Evolutionary conservation across 805 yeast species (phyloP), one percentile per base, ranked within the genome.

Genomic region (Dipodascus geniculatus): DNA sequence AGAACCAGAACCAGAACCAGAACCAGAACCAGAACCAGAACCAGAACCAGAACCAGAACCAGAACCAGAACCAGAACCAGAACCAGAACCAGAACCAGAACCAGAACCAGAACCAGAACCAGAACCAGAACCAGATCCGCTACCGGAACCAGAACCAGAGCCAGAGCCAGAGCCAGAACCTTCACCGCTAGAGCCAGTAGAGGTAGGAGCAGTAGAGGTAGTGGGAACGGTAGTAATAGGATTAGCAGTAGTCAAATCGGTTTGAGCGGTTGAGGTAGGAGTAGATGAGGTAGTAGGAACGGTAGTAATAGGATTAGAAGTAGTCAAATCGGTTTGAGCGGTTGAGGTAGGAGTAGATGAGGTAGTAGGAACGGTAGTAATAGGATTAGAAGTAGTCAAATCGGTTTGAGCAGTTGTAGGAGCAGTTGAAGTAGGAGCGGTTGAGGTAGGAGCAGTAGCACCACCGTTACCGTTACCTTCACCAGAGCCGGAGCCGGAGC

Each of bases 141-240:
- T 28, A 28, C 35, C 8, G 35, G 35, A 8, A 14, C 14, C 8
- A 28, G 8, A 28, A 14, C 14, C n/a, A 28, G 35, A 28, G 14
- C 11, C 8, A 28, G 35, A 8, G 14, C 11, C 35, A 14, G 14
- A 8, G 14, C 35, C 35, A 14, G 8, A 8, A 28, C 35, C 35
- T 8, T 14, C 35, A 14, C 11, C 35, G 14, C 35, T 14, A 28
- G 11, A 28, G 35, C 11, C 11, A 48, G 23, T 23, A 48, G 20
- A 6, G 44, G 53, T 51, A 51, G 49, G 52, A 17, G 6, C 20
- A 28, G 35, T 28, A 8, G 35, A 8, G 14, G 35, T 28, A 28
- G 35, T 8, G 14, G 35, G 11, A 28, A 28, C 35, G 14, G 35
- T 28, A 28, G 35, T 28, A 28, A 14, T 28, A 28, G 35, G 35